phyloP scores from a whole-genome alignment of 2,329 filamentous ascomycete species.

The Penicillium fuscoglaucum region DNA sequence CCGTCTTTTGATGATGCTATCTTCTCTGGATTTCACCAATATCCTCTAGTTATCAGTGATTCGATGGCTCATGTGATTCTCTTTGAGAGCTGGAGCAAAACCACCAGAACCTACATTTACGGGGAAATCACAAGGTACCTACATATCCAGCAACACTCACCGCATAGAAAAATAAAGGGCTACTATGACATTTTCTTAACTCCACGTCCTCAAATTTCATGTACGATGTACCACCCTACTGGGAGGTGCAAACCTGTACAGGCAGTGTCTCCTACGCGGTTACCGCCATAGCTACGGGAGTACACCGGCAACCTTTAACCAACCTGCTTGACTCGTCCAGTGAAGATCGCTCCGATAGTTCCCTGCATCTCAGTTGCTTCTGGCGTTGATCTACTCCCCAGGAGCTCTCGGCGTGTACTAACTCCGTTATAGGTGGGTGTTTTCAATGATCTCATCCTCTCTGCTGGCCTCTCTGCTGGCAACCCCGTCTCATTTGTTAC shows the following conservation, averaged over 20 bases:
- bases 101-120: not conserved
- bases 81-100: not conserved
- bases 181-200: not conserved
- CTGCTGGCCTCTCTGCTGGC: not conserved
- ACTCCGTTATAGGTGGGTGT: not conserved
- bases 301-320: not conserved
- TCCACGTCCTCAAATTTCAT: not conserved
- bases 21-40: not conserved
- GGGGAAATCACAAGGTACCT: not conserved
- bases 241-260: not conserved
- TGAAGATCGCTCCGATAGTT: slow-evolving; percentile 15
- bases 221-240: not conserved
- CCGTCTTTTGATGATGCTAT: not conserved
- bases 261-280: not conserved
- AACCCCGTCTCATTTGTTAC: not conserved
- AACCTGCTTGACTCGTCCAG: slow-evolving; percentile 12
- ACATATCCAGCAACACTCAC: not conserved
- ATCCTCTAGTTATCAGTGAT: too few species aligned
- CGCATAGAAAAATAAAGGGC: not conserved
- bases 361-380: not conserved
- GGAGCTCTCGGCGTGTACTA: not conserved
- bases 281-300: not conserved
- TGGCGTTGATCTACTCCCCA: not conserved
- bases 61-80: not conserved
- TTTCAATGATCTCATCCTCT: not conserved